These are phyloP conservation scores for Candida glucosophila DNA, from an alignment of 1,139 yeast species.

Conservation along the genomic window DNA sequence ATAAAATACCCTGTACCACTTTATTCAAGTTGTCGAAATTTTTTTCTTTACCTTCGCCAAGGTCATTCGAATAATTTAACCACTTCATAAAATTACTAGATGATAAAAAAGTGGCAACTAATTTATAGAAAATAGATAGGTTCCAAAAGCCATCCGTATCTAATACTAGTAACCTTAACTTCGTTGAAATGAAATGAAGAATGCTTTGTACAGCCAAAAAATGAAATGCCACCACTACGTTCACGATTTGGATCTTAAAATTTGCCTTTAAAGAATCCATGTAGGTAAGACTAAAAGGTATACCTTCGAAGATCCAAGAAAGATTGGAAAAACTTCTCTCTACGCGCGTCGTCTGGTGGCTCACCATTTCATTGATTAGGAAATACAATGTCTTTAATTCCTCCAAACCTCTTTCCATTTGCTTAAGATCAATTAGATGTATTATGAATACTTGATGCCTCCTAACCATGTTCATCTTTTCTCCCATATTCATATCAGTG, in stretches of 20 bases:
- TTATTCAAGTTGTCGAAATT: conserved; percentile 13
- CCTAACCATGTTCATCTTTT: conserved; percentile 9
- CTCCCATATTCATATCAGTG: conserved; percentile 5
- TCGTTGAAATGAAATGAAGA: conserved; percentile 17
- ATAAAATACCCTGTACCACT: conserved; percentile 17
- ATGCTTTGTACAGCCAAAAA: conserved; percentile 22
- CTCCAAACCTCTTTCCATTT: conserved; percentile 8
- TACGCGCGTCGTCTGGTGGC: conserved; percentile 1
- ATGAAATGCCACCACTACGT: conserved; percentile 21
- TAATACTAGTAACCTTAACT: conserved; percentile 9
- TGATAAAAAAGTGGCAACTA: conserved; percentile 15
- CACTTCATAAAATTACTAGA: conserved; percentile 16
- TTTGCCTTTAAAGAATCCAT: conserved; percentile 2
- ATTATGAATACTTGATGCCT: conserved; percentile 25
- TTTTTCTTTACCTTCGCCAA: conserved; percentile 7
- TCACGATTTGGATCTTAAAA: conserved; percentile 8
- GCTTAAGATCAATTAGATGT: conserved; percentile 17
- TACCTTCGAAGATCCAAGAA: conserved; percentile 2
- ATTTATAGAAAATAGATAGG: conserved; percentile 5
- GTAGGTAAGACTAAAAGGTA: conserved; percentile 3
- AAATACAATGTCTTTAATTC: conserved; percentile 7
- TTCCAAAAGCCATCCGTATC: conserved; percentile 7
- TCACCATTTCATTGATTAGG: conserved; percentile 5
- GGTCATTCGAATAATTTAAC: conserved; percentile 10
- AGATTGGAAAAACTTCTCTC: neutral